Base-by-base conservation (phyloP, 257 asterid genomes). In the Nicotiana paniculata region DNA sequence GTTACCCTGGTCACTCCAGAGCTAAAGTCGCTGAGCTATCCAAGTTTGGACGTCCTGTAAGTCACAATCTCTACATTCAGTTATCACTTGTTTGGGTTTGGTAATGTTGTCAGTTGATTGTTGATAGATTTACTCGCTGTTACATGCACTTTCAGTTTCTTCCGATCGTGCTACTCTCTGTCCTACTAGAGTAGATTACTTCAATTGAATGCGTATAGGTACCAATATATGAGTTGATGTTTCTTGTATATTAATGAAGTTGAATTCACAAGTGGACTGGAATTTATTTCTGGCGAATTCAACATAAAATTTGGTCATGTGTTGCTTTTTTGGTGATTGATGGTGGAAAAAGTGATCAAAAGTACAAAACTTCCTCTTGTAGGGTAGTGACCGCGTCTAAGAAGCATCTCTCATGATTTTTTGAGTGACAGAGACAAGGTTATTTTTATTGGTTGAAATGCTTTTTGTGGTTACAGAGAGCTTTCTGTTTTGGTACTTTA, bases 1-100 rank as follows among this genome's bases (percentile, higher is more conserved):
- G 98, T 86, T 87, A 83, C 84, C 97, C 97, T 13, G 94, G 95
- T 81, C 93, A 84, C 65, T 89, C 90, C 61, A 90, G 86, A 85
- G 91, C 90, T 70, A 93, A 90, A 85, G 92, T 84, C 63, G 84
- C 92, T n/a, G 98, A 95, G 88, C 86, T 89, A 51, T 88, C 98
- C 82, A 95, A 95, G 88, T 91, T 91, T 85, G 97, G 97, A 79
- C 97, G 95, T 82, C 96, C 97, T 46, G 98, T 95, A 86, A 90
- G 90, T 82, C 53, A 30, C 70, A 48, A 18, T 21, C 43, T n/a
- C 80, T 12, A 35, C 33, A 35, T 86, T 82, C 26, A 32, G 28
- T 69, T 77, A 28, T 24, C 53, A 81, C 82, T 35, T 85, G 63
- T n/a, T 66, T 37, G 12, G 57, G 33, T n/a, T 21, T 79, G 46